A percentile compares a stretch with the other conserved stretches of the same genome.
Evolutionary conservation across 148 eudicot genomes (phyloP).

Genomic region (Chenopodium quinoa): DNA sequence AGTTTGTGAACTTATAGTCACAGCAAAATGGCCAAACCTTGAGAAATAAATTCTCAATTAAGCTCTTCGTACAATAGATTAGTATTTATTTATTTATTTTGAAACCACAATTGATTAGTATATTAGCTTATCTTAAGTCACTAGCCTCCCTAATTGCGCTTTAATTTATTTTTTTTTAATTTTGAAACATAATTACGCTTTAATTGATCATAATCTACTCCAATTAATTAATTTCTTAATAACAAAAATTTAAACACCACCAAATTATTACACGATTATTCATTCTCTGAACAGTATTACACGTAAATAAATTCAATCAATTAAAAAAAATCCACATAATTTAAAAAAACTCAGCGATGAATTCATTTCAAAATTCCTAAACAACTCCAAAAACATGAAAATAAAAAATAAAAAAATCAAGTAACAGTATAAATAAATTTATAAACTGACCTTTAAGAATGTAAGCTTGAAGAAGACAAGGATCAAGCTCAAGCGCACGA

Average conservation of each 20-base stretch:
- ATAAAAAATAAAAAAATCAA: too few relatives aligned
- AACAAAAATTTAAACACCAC: neutral
- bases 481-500: constrained; percentile 80
- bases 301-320: neutral
- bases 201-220: neutral
- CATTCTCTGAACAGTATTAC: neutral
- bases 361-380: neutral
- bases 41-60: too few relatives aligned
- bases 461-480: constrained; percentile 74
- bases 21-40: too few relatives aligned
- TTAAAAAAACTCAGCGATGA: neutral
- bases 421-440: too few relatives aligned
- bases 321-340: neutral
- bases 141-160: neutral
- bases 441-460: constrained; percentile 68
- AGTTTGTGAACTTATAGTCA: too few relatives aligned
- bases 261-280: neutral
- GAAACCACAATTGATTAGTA: too few relatives aligned
- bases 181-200: neutral
- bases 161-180: neutral
- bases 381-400: neutral
- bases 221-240: neutral
- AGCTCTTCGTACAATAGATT: too few relatives aligned
- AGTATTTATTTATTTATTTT: too few relatives aligned
- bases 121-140: neutral